A percentile compares a stretch with the other conserved stretches of the same genome.
Conservation (phyloP, 2,329 filamentous ascomycete genomes). For the Calonectria fujianensis region DNA sequence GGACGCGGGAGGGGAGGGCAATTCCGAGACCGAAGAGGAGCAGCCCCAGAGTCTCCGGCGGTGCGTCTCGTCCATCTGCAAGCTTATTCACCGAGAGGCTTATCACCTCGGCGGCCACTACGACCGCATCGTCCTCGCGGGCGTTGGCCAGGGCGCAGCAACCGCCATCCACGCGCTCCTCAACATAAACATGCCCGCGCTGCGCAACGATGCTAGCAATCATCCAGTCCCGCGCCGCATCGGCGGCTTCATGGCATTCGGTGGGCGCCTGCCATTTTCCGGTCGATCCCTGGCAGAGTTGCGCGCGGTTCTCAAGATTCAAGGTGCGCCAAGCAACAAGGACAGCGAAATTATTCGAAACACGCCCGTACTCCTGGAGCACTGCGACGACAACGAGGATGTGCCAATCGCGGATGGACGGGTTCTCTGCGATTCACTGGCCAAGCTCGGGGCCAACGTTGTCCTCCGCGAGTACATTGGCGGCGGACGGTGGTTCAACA, state of each 20-base stretch:
- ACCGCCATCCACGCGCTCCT: constrained; percentile 62
- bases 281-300: constrained; percentile 55
- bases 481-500: constrained; percentile 68
- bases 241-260: constrained; percentile 62
- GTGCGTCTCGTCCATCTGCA: constrained; percentile 58
- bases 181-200: constrained; percentile 53
- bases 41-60: constrained; percentile 64
- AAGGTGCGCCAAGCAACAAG: constrained; percentile 37
- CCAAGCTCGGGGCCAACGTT: constrained; percentile 61
- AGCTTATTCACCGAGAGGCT: constrained; percentile 61
- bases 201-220: constrained; percentile 32
- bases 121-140: constrained; percentile 64
- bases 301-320: constrained; percentile 57
- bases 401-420: constrained; percentile 62
- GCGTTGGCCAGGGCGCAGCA: constrained; percentile 68
- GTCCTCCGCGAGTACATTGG: constrained; percentile 64
- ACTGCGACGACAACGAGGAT: constrained; percentile 65
- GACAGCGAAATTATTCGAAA: constrained; percentile 58
- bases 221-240: constrained; percentile 34
- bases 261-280: constrained; percentile 60
- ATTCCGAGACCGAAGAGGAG: constrained; percentile 64
- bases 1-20: constrained; percentile 64
- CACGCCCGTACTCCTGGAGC: constrained; percentile 67
- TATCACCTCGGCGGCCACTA: constrained; percentile 58
- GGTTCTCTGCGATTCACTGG: constrained; percentile 59